Conservation (phyloP, 164 flowering plant species). For the Liriodendron chinense region DNA sequence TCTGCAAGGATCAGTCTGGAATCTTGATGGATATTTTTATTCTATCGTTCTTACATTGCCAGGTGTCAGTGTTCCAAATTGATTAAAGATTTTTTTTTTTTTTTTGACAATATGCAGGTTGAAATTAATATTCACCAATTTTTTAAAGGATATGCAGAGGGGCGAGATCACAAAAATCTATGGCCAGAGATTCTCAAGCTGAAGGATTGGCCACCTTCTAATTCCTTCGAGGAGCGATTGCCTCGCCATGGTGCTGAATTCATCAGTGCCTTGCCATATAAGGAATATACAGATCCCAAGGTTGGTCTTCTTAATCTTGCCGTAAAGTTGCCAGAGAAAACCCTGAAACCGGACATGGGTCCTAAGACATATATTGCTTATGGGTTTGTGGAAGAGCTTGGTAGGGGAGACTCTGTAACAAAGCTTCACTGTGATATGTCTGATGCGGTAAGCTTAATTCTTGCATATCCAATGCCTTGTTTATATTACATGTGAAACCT, state of each 20-base stretch:
- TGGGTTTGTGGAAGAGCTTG: slow-evolving; percentile 55
- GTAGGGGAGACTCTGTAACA: slow-evolving; percentile 69
- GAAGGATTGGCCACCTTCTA: slow-evolving; percentile 73
- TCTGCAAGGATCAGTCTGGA: too few species aligned
- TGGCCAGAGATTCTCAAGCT: slow-evolving; percentile 64
- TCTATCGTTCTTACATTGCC: too few species aligned
- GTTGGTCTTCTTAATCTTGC: slow-evolving; percentile 53
- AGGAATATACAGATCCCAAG: slow-evolving; percentile 57
- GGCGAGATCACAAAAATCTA: slow-evolving; percentile 8
- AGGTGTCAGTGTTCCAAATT: too few species aligned
- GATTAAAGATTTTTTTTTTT: neutral
- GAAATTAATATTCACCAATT: slow-evolving; percentile 45
- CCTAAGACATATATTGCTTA: slow-evolving; percentile 75
- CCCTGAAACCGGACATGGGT: slow-evolving; percentile 63
- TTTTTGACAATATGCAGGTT: slow-evolving; percentile 29
- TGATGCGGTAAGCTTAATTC: slow-evolving; percentile 55
- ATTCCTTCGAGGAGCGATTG: slow-evolving; percentile 39
- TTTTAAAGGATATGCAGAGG: slow-evolving; percentile 48
- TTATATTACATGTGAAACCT: too few species aligned
- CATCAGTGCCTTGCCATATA: slow-evolving; percentile 50
- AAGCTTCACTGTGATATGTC: slow-evolving; percentile 82
- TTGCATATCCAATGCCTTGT: neutral
- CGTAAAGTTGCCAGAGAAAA: slow-evolving; percentile 35
- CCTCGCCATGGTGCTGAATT: slow-evolving; percentile 63
- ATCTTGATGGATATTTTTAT: too few species aligned